Percentiles rank a stretch among this genome's conserved stretches.
Evolutionary conservation across 768 basidiomycete genomes (phyloP).

Genomic region (Leccinellum luteum): DNA sequence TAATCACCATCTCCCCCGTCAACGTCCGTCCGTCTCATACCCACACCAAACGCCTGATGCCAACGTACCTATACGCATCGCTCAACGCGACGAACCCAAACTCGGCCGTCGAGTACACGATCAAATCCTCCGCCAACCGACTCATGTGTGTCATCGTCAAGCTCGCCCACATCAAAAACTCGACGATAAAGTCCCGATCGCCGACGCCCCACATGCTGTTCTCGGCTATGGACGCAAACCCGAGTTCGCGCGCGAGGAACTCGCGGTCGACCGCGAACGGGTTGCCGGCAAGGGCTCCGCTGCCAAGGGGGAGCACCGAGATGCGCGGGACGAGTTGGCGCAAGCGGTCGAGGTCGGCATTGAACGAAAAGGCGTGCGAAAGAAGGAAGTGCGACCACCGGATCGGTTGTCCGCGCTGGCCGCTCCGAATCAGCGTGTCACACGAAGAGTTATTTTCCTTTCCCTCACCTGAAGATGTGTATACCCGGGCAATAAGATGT

Average conservation of each 20-base stretch:
- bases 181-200: conserved; percentile 95
- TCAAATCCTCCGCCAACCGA: conserved; percentile 92
- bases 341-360: conserved; percentile 84
- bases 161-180: conserved; percentile 96
- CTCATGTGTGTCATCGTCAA: conserved; percentile 92
- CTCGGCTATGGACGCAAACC: conserved; percentile 84
- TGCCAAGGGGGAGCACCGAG: conserved; percentile 91
- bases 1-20: conserved; percentile 29
- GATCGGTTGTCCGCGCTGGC: conserved; percentile 96
- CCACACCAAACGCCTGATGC: neutral
- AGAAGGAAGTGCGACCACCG: conserved; percentile 97
- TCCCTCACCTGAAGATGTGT: conserved; percentile 87
- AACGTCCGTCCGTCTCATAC: neutral
- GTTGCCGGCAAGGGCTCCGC: conserved; percentile 94
- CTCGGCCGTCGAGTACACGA: conserved; percentile 95
- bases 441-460: neutral
- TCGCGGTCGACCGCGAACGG: conserved; percentile 93
- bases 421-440: conserved; percentile 36
- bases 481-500: conserved; percentile 90
- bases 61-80: conserved; percentile 91
- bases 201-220: conserved; percentile 97
- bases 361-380: conserved; percentile 92
- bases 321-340: conserved; percentile 83
- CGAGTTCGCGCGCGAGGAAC: conserved; percentile 86
- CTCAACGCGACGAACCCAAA: conserved; percentile 96